phyloP scores from a whole-genome alignment of 2,329 filamentous ascomycete genomes.

The Arthrobotrys sphaeroides region DNA sequence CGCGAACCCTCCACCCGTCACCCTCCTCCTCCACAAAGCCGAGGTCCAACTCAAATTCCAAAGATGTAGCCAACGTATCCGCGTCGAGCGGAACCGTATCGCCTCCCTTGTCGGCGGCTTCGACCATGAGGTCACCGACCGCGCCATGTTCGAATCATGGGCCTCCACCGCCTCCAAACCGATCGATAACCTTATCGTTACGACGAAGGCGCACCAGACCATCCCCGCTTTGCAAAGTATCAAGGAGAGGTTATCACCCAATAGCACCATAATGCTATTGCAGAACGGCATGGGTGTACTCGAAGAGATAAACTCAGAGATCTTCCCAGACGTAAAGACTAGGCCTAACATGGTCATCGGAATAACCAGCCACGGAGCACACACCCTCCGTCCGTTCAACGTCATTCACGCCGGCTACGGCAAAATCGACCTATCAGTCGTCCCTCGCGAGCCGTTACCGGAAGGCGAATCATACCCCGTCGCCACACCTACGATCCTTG shows the following conservation, averaged over 20 bases:
- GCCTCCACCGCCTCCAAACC: slow-evolving; percentile 17
- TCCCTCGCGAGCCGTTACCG: slow-evolving; percentile 60
- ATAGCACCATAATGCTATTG: slow-evolving; percentile 78
- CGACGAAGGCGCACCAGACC: slow-evolving; percentile 77
- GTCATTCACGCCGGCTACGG: slow-evolving; percentile 70
- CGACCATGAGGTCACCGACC: slow-evolving; percentile 56
- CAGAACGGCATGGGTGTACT: slow-evolving; percentile 84
- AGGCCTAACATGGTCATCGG: slow-evolving; percentile 82
- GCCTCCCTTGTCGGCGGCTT: slow-evolving; percentile 58
- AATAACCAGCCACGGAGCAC: slow-evolving; percentile 70
- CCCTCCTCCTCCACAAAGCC: slow-evolving; percentile 77
- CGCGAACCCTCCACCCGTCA: slow-evolving; percentile 74
- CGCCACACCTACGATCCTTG: slow-evolving; percentile 10
- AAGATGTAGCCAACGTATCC: slow-evolving; percentile 62
- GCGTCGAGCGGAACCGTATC: slow-evolving; percentile 62
- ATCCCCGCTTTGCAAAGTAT: slow-evolving; percentile 73
- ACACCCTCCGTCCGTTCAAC: slow-evolving; percentile 64
- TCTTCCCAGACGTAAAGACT: slow-evolving; percentile 73
- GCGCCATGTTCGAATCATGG: slow-evolving; percentile 39
- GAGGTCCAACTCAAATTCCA: slow-evolving; percentile 66
- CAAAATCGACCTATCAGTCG: slow-evolving; percentile 68
- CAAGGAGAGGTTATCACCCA: slow-evolving; percentile 71
- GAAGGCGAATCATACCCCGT: slow-evolving; percentile 9
- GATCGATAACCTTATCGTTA: slow-evolving; percentile 79
- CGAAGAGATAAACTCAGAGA: slow-evolving; percentile 75